These are phyloP conservation scores for Bruguiera sexangula DNA, from an alignment of 345 rosid genomes.

Conservation along the genomic window DNA sequence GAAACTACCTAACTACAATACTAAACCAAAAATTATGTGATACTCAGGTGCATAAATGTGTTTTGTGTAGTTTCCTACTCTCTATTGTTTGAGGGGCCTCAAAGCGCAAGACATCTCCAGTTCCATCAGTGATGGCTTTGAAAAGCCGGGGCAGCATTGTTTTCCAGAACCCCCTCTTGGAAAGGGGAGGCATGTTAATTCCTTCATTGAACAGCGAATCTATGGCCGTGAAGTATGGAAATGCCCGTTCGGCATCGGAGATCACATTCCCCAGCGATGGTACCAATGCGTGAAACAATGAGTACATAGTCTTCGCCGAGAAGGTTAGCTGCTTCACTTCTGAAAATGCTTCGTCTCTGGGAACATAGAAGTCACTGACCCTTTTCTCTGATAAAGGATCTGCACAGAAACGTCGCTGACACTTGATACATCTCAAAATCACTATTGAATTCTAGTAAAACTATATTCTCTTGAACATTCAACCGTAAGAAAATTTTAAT, in stretches of 20 bases:
- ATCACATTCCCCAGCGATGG: conserved; percentile 49
- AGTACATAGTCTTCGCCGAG: conserved; percentile 55
- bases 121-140: conserved; percentile 35
- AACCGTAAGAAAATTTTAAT: no score
- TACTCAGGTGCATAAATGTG: no score
- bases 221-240: conserved; percentile 62
- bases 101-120: conserved; percentile 48
- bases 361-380: conserved; percentile 47
- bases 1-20: no score
- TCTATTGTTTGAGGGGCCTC: conserved; percentile 46
- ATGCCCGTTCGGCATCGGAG: conserved; percentile 40
- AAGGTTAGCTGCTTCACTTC: conserved; percentile 45
- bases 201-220: conserved; percentile 64
- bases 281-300: conserved; percentile 53
- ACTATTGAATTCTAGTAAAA: no score
- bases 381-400: conserved; percentile 53
- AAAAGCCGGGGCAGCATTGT: conserved; percentile 52
- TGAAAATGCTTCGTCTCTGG: conserved; percentile 73
- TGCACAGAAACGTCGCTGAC: conserved; percentile 13
- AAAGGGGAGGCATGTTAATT: conserved; percentile 29
- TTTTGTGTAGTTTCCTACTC: conserved; percentile 25
- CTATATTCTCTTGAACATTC: no score
- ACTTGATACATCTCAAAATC: no score
- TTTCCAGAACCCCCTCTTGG: conserved; percentile 35
- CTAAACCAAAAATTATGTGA: no score